phyloP scores from a whole-genome alignment of 75 land plant species.

The Larix kaempferi region DNA sequence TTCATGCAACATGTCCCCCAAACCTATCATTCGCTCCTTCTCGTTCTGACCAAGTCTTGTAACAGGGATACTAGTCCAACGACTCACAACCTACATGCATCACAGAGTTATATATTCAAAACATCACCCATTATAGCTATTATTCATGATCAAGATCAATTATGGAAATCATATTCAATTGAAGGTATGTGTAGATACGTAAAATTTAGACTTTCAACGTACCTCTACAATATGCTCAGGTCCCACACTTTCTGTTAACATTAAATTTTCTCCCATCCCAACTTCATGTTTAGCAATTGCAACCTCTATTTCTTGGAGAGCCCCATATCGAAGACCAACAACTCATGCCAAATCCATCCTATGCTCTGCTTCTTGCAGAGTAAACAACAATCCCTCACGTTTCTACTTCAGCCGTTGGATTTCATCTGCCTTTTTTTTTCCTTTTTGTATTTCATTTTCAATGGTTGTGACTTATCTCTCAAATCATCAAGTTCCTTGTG shows the following conservation, averaged over 20 bases:
- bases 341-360: slow-evolving; percentile 79
- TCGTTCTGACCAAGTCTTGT: slow-evolving; percentile 94
- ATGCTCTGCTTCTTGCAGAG: slow-evolving; percentile 74
- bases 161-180: background rate
- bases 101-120: background rate
- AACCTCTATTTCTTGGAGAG: slow-evolving; percentile 74
- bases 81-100: slow-evolving; percentile 65
- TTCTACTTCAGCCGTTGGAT: slow-evolving; percentile 66
- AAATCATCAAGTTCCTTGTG: slow-evolving; percentile 66
- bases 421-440: slow-evolving; percentile 92
- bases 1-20: slow-evolving; percentile 74
- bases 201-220: background rate
- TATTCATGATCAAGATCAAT: background rate
- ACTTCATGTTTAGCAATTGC: slow-evolving; percentile 74
- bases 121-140: background rate
- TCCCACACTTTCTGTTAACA: slow-evolving; percentile 92
- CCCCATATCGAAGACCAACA: slow-evolving; percentile 85
- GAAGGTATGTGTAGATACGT: background rate
- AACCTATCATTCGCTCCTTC: slow-evolving; percentile 74
- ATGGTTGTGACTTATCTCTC: slow-evolving; percentile 69
- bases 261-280: slow-evolving; percentile 47
- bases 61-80: slow-evolving; percentile 98
- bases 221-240: slow-evolving; percentile 98
- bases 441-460: slow-evolving; percentile 84
- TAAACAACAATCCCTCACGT: slow-evolving; percentile 64